A percentile compares a stretch with the other conserved stretches of the same genome.
Conservation (phyloP, 257 asterid genomes). For the Mentha longifolia region DNA sequence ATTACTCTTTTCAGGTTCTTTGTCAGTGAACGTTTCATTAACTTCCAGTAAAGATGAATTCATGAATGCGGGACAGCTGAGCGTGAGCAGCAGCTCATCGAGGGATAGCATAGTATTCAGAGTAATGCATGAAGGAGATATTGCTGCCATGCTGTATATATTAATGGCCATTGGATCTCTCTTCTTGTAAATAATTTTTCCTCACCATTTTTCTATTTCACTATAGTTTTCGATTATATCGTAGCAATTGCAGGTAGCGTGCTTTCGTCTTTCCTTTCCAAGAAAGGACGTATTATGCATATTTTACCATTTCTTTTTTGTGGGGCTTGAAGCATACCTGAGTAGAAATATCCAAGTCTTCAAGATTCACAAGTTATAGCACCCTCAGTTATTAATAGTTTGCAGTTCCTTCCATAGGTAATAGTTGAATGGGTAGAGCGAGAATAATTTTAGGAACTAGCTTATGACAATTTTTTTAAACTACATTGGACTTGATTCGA, state of each 20-base stretch:
- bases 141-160: conserved; percentile 33
- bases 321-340: conserved; percentile 13
- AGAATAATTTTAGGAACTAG: background rate
- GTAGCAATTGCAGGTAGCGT: no score
- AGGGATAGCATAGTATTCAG: conserved; percentile 17
- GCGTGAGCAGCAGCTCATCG: conserved; percentile 61
- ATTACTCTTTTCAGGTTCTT: conserved; percentile 60
- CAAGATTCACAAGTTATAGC: background rate
- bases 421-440: conserved; percentile 3
- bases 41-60: conserved; percentile 78
- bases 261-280: no score
- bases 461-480: no score
- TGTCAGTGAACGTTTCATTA: conserved; percentile 78
- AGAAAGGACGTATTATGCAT: no score
- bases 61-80: conserved; percentile 70
- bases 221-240: no score
- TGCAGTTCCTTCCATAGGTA: no score
- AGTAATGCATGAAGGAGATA: conserved; percentile 20
- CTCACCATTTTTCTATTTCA: conserved; percentile 4
- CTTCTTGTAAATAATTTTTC: conserved; percentile 43
- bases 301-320: background rate
- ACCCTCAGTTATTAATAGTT: no score
- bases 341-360: background rate
- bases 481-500: no score
- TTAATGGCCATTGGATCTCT: conserved; percentile 38